A percentile compares a stretch with the other conserved stretches of the same genome.
phyloP scores from a whole-genome alignment of 306 rosid genomes.

The Inga laurina region DNA sequence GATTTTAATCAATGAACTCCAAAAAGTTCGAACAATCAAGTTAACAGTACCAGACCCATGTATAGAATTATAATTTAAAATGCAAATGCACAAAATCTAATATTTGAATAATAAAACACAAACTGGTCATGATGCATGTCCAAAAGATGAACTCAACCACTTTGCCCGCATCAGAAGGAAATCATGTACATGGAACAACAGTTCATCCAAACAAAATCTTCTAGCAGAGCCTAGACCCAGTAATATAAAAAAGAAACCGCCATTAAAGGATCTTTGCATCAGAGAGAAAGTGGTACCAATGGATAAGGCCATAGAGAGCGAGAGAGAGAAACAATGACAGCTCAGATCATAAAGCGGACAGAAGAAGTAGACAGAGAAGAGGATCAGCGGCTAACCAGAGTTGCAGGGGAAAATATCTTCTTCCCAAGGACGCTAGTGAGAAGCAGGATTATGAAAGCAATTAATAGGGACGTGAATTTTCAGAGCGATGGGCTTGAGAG shows the following conservation, averaged over 20 bases:
- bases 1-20: background rate
- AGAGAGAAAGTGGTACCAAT: conserved; percentile 19
- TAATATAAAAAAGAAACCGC: background rate
- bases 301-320: conserved; percentile 13
- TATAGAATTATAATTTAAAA: background rate
- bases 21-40: background rate
- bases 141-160: conserved; percentile 29
- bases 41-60: background rate
- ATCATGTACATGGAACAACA: background rate
- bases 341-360: conserved; percentile 13
- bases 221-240: background rate
- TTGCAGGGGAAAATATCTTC: conserved; percentile 34
- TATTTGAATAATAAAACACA: background rate
- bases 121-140: background rate
- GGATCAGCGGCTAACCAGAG: conserved; percentile 22
- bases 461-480: background rate
- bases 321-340: conserved; percentile 20
- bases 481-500: background rate
- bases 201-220: background rate
- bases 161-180: conserved; percentile 6
- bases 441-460: conserved; percentile 14
- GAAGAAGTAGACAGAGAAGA: conserved; percentile 14
- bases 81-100: background rate
- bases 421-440: conserved; percentile 20
- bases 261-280: background rate